Evolutionary conservation across 2,329 filamentous ascomycete species (phyloP), one percentile per base, ranked within the genome.

Genomic region (Venturia aucupariae): DNA sequence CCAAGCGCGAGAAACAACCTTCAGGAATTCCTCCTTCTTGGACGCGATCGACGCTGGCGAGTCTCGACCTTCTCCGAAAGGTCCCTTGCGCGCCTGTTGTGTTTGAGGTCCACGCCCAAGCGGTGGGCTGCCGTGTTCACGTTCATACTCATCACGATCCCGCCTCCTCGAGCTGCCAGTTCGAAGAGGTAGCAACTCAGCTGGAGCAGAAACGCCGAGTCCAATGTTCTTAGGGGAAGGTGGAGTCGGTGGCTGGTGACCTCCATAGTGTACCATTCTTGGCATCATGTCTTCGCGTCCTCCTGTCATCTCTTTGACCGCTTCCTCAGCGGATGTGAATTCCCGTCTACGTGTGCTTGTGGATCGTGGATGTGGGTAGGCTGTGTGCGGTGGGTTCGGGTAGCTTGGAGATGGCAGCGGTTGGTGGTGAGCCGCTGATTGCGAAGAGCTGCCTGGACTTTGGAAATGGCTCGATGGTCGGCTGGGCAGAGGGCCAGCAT

Each of bases 281-380:
- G 94, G 94, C 61, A 97, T 81, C 17, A 97, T 81, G 66, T 99
- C 94, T 65, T 96, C 89, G 65, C 94, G 86, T n/a, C 94, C 94
- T 61, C 91, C 92, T 5, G 92, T 88, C 67, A 99, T 78, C 68
- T 94, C 90, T 65, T 90, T 90, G 66, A 97, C 92, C 2, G 91
- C 94, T 73, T 99, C 94, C 75, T 99, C 94, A 15, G 94, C 94
- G 3, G 93, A 97, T 71, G 92, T 90, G 77, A 96, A 97, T 73
- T 97, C 94, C 65, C 93, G 85, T 13, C 87, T 81, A 66, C 93
- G 86, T 24, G 74, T 72, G 19, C 76, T 76, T 13, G 84, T 80
- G 1, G 82, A 84, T 68, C 80, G 70, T 65, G 79, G 73, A 44
- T 65, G 44, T 22, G 42, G 32, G 46, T 51, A 57, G 19, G 57